Evolutionary conservation across 306 rosid species (phyloP).

Genomic region (Malus domestica): ASM211411v1 NC_041791.1:23486501-23487000

Average conservation of each 20-base stretch:
- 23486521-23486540: too few relatives aligned
- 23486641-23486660: too few relatives aligned
- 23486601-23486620: too few relatives aligned
- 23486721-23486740: neutral
- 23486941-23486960: conserved; percentile 45
- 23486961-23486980: conserved; percentile 32
- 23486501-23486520: neutral
- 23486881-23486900: neutral
- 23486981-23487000: conserved; percentile 47
- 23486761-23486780: neutral
- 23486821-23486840: neutral
- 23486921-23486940: conserved; percentile 56
- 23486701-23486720: too few relatives aligned
- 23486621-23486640: too few relatives aligned
- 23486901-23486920: conserved; percentile 39
- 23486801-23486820: neutral
- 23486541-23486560: too few relatives aligned
- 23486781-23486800: neutral
- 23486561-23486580: too few relatives aligned
- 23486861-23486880: neutral
- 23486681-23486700: too few relatives aligned
- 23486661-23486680: too few relatives aligned
- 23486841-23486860: neutral
- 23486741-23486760: neutral
- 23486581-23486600: too few relatives aligned